Conservation (phyloP, 2,329 filamentous ascomycete species). For the Amylocarpus encephaloides region DNA sequence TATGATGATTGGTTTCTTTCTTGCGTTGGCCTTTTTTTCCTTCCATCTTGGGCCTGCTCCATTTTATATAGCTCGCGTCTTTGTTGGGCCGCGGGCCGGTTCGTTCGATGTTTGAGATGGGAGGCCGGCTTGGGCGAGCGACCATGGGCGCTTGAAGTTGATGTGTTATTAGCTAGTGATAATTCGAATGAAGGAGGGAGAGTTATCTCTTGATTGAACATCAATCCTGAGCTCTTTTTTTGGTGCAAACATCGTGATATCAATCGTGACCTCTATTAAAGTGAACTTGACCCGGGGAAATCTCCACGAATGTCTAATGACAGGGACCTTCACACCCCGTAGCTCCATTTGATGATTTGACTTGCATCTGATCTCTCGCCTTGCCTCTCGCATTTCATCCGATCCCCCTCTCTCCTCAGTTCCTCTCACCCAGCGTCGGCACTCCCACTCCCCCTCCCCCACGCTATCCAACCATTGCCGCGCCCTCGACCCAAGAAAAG, state of each 20-base stretch:
- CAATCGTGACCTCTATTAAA: not conserved
- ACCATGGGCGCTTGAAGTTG: not conserved
- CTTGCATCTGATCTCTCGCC: too few relatives aligned
- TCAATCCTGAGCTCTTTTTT: not conserved
- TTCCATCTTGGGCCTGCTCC: not conserved
- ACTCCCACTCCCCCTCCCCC: too few relatives aligned
- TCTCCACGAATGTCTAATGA: too few relatives aligned
- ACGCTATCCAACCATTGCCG: too few relatives aligned
- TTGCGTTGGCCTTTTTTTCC: not conserved
- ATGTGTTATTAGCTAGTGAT: slow-evolving; percentile 8
- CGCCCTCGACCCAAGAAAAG: too few relatives aligned
- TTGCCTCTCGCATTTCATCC: too few relatives aligned
- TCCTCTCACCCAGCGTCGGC: too few relatives aligned
- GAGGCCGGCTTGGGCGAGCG: not conserved
- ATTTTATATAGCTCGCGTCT: not conserved
- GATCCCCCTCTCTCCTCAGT: too few relatives aligned
- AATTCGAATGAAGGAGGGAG: slow-evolving; percentile 3
- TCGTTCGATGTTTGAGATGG: not conserved
- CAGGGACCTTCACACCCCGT: too few relatives aligned
- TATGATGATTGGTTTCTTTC: slow-evolving; percentile 5
- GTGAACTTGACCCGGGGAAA: too few relatives aligned
- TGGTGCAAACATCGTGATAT: not conserved
- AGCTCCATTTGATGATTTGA: too few relatives aligned
- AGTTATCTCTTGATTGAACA: not conserved
- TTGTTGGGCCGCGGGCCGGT: slow-evolving; percentile 5